phyloP scores from a whole-genome alignment of 2,329 filamentous ascomycete species.

The Tolypocladium cylindrosporum region DNA sequence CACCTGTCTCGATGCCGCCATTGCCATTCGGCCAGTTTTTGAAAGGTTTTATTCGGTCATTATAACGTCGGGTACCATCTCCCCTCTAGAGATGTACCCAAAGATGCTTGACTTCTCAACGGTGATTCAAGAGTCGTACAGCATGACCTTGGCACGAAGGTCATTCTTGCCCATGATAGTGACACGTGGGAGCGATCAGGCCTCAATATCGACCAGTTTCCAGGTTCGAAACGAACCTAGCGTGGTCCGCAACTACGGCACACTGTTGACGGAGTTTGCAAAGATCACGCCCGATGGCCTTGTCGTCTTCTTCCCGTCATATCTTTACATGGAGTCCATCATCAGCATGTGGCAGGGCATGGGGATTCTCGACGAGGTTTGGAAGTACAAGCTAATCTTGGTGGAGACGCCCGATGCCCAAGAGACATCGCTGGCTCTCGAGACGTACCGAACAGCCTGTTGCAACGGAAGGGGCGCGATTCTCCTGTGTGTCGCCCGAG shows the following conservation, averaged over 20 bases:
- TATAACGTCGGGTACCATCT: slow-evolving; percentile 95
- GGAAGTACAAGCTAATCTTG: slow-evolving; percentile 97
- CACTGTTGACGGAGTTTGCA: slow-evolving; percentile 85
- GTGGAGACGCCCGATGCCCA: slow-evolving; percentile 97
- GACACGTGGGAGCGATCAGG: slow-evolving; percentile 88
- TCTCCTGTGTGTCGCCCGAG: slow-evolving; percentile 86
- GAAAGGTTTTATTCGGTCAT: slow-evolving; percentile 97
- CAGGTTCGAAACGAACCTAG: slow-evolving; percentile 91
- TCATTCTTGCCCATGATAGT: slow-evolving; percentile 99
- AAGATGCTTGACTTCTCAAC: slow-evolving; percentile 94
- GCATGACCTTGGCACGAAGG: slow-evolving; percentile 85
- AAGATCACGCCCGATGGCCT: slow-evolving; percentile 94
- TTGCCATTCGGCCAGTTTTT: slow-evolving; percentile 95
- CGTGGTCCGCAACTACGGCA: slow-evolving; percentile 96
- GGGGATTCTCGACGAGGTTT: slow-evolving; percentile 94
- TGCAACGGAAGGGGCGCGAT: slow-evolving; percentile 94
- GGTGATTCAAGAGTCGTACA: slow-evolving; percentile 93
- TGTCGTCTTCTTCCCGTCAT: slow-evolving; percentile 98
- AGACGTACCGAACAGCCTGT: slow-evolving; percentile 95
- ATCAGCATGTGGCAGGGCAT: slow-evolving; percentile 99
- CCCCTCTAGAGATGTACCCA: slow-evolving; percentile 95
- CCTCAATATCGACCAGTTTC: slow-evolving; percentile 85
- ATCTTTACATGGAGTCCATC: slow-evolving; percentile 98
- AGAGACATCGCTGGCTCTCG: slow-evolving; percentile 88
- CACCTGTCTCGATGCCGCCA: slow-evolving; percentile 91